These are phyloP conservation scores for Carex arenaria DNA, from an alignment of 202 grass and related monocot species.

Conservation along the genomic window DNA sequence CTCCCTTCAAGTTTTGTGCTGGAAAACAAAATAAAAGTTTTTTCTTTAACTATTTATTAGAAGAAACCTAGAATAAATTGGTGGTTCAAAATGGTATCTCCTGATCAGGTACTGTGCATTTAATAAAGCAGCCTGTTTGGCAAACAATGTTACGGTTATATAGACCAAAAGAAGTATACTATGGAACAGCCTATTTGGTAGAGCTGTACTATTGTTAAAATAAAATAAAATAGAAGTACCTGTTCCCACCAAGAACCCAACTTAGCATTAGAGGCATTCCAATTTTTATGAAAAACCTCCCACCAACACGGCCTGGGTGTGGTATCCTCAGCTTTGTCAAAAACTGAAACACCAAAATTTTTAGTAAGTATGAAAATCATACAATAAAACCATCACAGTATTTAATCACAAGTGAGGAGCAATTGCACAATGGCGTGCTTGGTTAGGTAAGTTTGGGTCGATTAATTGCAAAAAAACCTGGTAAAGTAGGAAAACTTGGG, in stretches of 20 bases:
- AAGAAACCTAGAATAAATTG: background rate
- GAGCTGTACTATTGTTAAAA: background rate
- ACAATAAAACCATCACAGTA: background rate
- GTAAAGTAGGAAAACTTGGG: background rate
- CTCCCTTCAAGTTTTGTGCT: constrained; percentile 85
- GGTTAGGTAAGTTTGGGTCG: background rate
- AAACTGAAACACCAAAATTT: constrained; percentile 40
- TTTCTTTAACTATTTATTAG: constrained; percentile 17
- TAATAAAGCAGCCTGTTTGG: background rate
- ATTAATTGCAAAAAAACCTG: background rate
- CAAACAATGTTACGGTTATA: background rate
- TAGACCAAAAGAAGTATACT: background rate
- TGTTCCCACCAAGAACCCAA: constrained; percentile 96
- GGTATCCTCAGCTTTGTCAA: constrained; percentile 87
- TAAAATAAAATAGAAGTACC: constrained; percentile 47
- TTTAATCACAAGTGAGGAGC: background rate
- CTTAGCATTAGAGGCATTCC: constrained; percentile 89
- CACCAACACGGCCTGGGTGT: constrained; percentile 88
- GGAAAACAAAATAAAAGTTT: constrained; percentile 23
- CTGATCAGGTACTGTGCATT: background rate
- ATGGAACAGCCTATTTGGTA: background rate
- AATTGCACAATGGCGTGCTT: background rate
- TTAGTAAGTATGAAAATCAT: background rate
- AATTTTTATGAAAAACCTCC: constrained; percentile 81
- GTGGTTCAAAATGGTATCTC: background rate